Base-by-base conservation (phyloP, 2,329 filamentous ascomycete species). In the Diplodia corticola region DNA sequence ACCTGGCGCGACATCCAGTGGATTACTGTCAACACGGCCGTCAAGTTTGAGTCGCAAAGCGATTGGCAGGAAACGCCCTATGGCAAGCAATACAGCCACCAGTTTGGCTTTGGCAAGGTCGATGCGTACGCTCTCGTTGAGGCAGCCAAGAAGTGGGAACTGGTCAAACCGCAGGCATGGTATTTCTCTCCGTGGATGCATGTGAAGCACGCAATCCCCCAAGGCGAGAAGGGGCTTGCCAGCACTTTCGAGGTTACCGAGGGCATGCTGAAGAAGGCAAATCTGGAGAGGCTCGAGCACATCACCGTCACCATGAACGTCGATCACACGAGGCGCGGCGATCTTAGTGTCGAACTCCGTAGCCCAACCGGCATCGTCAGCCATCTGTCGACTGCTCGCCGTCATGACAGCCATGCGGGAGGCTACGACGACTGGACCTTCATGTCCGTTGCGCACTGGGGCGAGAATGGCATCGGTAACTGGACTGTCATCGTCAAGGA, bases 301-400 rank as follows among this genome's bases (percentile, higher is more conserved):
- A 91, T 99, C 40, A 98, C 94, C 0, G 87, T 99, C 40, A 98
- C 94, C 2, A 99, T 99, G 93, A 99, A 99, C 73, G 85, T 97
- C 26, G 86, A 91, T 64, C 95, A 99, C 75, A 88, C 86, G 2
- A 89, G 91, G 67, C 90, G 95, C 70, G 95, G 95, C 66, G 95
- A 99, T 76, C 78, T 99, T 28, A 97, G 92, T 74, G 94, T 96
- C 44, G 95, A 99, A 74, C 82, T 99, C 53, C 87, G 91, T 74
- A 97, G 93, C 72, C 95, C 95, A 0, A 83, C 87, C 35, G 91
- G 92, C 10, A 81, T 97, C 67, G 83, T 92, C 69, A 97, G 92
- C 74, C 89, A 97, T 74, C 86, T 99, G 63, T 90, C 93, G 4
- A 91, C 89, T 13, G 82, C 89, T 1, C 90, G 95, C 69, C 84